Percentiles rank a stretch among this genome's conserved stretches.
Evolutionary conservation across 2,329 filamentous ascomycete genomes (phyloP).

Genomic region (Colletotrichum salicis): DNA sequence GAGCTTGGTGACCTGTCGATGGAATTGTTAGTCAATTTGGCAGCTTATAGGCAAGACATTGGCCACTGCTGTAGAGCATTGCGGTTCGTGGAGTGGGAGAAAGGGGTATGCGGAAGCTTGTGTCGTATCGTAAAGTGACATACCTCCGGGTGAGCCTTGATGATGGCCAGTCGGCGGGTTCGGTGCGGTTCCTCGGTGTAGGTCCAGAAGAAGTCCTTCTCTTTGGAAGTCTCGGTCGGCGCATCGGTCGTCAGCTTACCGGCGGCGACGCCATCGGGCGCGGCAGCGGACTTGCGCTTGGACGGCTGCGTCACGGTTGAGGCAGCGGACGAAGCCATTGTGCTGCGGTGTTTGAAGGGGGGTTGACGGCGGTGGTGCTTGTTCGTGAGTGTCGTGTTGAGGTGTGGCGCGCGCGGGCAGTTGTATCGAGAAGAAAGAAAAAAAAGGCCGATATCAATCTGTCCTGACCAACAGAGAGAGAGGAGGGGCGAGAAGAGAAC

Average conservation of each 20-base stretch:
- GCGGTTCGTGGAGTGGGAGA: not conserved
- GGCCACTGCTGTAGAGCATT: constrained; percentile 7
- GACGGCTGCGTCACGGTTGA: constrained; percentile 48
- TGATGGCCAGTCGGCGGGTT: constrained; percentile 89
- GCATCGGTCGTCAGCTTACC: constrained; percentile 36
- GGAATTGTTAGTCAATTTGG: not conserved
- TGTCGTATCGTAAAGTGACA: constrained; percentile 29
- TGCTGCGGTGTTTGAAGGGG: not conserved
- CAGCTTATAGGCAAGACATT: not conserved
- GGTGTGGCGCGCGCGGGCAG: not conserved
- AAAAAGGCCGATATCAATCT: constrained; percentile 12
- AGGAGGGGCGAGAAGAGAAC: constrained; percentile 5
- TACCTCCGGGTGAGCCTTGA: constrained; percentile 97
- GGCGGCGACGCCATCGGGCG: constrained; percentile 39
- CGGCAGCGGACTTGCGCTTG: constrained; percentile 38
- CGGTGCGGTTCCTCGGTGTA: constrained; percentile 98
- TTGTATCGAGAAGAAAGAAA: not conserved
- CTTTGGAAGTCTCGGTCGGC: constrained; percentile 43
- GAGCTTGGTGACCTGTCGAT: constrained; percentile 85
- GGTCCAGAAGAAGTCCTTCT: constrained; percentile 91
- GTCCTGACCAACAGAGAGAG: constrained; percentile 17
- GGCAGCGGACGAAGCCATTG: constrained; percentile 44
- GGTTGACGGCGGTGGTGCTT: not conserved
- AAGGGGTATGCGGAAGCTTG: not conserved
- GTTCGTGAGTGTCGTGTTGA: not conserved